phyloP scores from a whole-genome alignment of 345 rosid genomes.

The Stellera chamaejasme region DNA sequence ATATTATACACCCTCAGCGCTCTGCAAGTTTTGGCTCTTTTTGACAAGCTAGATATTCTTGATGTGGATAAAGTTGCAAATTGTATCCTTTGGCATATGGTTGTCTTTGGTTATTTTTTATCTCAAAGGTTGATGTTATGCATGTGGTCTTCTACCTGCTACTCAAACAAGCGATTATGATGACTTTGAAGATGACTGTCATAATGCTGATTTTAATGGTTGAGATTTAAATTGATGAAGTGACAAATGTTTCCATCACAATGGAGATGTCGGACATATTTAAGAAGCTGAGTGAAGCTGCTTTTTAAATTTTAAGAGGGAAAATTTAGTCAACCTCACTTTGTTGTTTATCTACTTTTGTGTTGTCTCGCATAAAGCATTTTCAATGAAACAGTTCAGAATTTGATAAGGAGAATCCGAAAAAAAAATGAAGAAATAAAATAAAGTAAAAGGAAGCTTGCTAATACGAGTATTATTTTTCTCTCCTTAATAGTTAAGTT shows the following conservation, averaged over 20 bases:
- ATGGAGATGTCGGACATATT: too few relatives aligned
- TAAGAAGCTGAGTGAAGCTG: neutral
- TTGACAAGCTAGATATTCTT: conserved; percentile 59
- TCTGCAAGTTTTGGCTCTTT: conserved; percentile 72
- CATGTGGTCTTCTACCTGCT: neutral
- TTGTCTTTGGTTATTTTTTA: neutral
- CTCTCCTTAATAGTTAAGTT: conserved; percentile 22
- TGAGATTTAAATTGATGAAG: too few relatives aligned
- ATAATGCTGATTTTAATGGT: too few relatives aligned
- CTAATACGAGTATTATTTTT: neutral
- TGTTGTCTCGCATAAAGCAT: too few relatives aligned
- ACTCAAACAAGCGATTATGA: neutral
- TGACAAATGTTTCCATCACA: too few relatives aligned
- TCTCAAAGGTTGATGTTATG: neutral
- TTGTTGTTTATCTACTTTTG: too few relatives aligned
- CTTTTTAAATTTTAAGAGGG: neutral
- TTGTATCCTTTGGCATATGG: conserved; percentile 59
- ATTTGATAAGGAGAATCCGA: too few relatives aligned
- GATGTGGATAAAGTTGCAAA: conserved; percentile 55
- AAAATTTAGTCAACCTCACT: too few relatives aligned
- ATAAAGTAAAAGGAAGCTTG: neutral
- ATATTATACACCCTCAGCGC: conserved; percentile 74
- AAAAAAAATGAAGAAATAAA: neutral
- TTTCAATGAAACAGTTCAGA: too few relatives aligned
- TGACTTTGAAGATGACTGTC: neutral